A percentile compares a stretch with the other conserved stretches of the same genome.
phyloP scores from a whole-genome alignment of 495 filamentous ascomycete species.

The Hapsidospora chrysogenum region DNA sequence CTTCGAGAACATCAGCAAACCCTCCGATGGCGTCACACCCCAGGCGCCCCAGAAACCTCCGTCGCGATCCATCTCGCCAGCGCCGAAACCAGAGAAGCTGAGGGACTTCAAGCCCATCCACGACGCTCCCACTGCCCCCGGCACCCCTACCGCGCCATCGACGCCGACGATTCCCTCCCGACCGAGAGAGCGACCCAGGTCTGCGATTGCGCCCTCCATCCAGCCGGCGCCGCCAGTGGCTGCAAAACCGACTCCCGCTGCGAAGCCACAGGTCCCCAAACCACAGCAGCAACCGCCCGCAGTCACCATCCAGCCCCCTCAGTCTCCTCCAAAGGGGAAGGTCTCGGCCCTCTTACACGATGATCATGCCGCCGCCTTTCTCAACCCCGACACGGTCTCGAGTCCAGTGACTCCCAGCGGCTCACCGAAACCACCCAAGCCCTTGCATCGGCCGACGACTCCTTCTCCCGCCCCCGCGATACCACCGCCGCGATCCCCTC shows the following conservation, averaged over 20 bases:
- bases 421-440: slow-evolving; percentile 32
- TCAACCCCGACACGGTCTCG: slow-evolving; percentile 29
- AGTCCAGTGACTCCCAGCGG: slow-evolving; percentile 25
- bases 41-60: too few species aligned
- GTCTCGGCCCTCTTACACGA: slow-evolving; percentile 16
- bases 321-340: slow-evolving; percentile 46
- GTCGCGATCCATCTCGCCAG: slow-evolving; percentile 17
- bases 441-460: slow-evolving; percentile 31
- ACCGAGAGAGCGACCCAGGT: slow-evolving; percentile 5
- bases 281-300: too few species aligned
- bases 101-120: slow-evolving; percentile 26
- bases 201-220: slow-evolving; percentile 7
- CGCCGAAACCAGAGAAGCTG: slow-evolving; percentile 20
- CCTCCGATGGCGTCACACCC: too few species aligned
- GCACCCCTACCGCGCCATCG: slow-evolving; percentile 12
- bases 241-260: slow-evolving; percentile 14
- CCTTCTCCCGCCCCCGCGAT: slow-evolving; percentile 26
- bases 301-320: slow-evolving; percentile 56
- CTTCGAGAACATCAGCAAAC: slow-evolving; percentile 71
- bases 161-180: slow-evolving; percentile 9
- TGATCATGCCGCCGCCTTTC: slow-evolving; percentile 21
- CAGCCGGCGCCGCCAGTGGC: too few species aligned
- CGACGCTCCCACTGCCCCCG: slow-evolving; percentile 37
- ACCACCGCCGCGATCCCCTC: slow-evolving; percentile 15
- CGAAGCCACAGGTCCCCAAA: slow-evolving; percentile 30